Conservation (phyloP, 140 eudicot genomes). For the Cichorium intybus region DNA sequence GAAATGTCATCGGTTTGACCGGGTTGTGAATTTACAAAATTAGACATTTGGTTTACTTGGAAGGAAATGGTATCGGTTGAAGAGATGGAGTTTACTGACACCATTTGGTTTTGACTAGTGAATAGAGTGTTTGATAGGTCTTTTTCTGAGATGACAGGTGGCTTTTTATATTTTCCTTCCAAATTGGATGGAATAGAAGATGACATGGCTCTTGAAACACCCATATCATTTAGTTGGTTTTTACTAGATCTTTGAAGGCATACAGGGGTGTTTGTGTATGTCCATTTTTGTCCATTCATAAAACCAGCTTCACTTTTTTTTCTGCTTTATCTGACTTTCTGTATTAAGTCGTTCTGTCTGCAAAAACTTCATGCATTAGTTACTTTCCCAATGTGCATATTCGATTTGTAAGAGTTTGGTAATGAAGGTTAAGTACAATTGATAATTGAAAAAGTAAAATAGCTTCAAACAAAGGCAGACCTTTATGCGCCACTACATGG, state of each 20-base stretch:
- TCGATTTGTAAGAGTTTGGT: too few species aligned
- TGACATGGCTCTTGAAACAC: constrained; percentile 48
- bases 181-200: constrained; percentile 31
- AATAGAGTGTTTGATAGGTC: constrained; percentile 13
- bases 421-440: too few species aligned
- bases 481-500: constrained; percentile 2
- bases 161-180: constrained; percentile 34
- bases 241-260: constrained; percentile 47
- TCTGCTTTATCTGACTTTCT: not conserved
- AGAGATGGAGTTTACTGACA: constrained; percentile 43
- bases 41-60: constrained; percentile 28
- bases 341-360: not conserved
- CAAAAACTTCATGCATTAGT: too few species aligned
- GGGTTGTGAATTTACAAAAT: constrained; percentile 29
- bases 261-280: constrained; percentile 29
- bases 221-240: constrained; percentile 32
- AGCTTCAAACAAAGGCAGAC: constrained; percentile 23
- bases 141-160: too few species aligned
- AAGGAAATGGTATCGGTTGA: constrained; percentile 31
- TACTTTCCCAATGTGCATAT: not conserved
- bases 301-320: constrained; percentile 5
- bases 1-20: constrained; percentile 35
- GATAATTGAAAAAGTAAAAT: not conserved
- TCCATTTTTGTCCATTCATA: constrained; percentile 42
- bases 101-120: constrained; percentile 24